A percentile compares a stretch with the other conserved stretches of the same genome.
These are phyloP conservation scores for Hymenochaete sp. DNA, from an alignment of 1,284 basidiomycete species.

Conservation along the genomic window DNA sequence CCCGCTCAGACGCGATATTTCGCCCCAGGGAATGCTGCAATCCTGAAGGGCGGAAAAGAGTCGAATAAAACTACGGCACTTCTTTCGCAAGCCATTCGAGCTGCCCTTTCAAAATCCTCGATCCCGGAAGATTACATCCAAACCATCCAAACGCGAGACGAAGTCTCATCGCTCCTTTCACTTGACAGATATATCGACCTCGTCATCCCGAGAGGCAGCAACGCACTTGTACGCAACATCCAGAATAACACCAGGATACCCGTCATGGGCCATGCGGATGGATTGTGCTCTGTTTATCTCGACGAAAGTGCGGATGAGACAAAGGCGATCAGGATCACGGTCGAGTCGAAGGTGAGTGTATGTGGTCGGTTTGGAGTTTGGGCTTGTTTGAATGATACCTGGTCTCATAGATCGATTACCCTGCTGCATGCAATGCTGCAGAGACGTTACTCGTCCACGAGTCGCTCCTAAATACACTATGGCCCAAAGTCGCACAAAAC, in stretches of 20 bases:
- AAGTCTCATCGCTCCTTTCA: constrained; percentile 80
- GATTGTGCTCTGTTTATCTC: constrained; percentile 83
- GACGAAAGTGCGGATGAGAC: constrained; percentile 74
- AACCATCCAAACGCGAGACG: constrained; percentile 85
- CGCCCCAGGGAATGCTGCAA: constrained; percentile 78
- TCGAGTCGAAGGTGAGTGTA: constrained; percentile 82
- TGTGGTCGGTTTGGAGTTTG: not conserved
- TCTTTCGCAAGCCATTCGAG: constrained; percentile 72
- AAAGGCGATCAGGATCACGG: constrained; percentile 74
- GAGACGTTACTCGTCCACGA: constrained; percentile 88
- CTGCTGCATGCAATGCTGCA: constrained; percentile 91
- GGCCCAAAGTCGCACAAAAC: constrained; percentile 71
- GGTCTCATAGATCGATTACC: constrained; percentile 72
- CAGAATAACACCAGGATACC: constrained; percentile 89
- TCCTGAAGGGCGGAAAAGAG: constrained; percentile 95
- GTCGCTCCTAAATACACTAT: constrained; percentile 59
- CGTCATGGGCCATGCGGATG: constrained; percentile 99
- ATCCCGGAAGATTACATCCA: constrained; percentile 83
- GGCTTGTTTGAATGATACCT: not conserved
- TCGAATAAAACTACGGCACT: constrained; percentile 71
- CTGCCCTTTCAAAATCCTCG: constrained; percentile 64
- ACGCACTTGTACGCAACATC: constrained; percentile 82
- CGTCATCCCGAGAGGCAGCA: constrained; percentile 94
- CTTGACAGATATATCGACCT: constrained; percentile 93
- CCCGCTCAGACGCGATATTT: not conserved